Evolutionary conservation across 2,329 filamentous ascomycete genomes (phyloP).

Genomic region (Periglandula ipomoeae): DNA sequence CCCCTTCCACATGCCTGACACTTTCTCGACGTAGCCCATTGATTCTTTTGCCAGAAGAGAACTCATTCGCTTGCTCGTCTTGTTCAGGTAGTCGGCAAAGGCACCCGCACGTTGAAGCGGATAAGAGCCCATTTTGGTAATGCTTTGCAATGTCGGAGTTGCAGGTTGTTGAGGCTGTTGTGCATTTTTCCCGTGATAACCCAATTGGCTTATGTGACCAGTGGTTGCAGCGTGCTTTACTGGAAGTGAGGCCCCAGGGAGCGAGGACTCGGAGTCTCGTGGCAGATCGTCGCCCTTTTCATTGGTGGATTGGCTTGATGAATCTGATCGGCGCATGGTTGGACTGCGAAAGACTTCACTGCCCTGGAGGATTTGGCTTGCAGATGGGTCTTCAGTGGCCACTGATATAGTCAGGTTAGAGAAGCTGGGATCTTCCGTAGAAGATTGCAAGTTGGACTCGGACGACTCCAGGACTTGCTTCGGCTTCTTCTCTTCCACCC

Average conservation of each 20-base stretch:
- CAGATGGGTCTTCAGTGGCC: slow-evolving; percentile 66
- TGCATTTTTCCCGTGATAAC: slow-evolving; percentile 15
- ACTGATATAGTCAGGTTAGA: slow-evolving; percentile 62
- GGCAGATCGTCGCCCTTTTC: slow-evolving; percentile 12
- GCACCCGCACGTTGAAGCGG: slow-evolving; percentile 76
- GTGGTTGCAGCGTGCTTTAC: slow-evolving; percentile 28
- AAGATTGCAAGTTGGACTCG: slow-evolving; percentile 67
- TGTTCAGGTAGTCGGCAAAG: slow-evolving; percentile 72
- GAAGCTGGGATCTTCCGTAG: slow-evolving; percentile 61
- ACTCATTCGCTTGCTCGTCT: slow-evolving; percentile 71
- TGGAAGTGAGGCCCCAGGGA: slow-evolving; percentile 6
- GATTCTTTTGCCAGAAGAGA: slow-evolving; percentile 78
- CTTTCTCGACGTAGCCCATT: slow-evolving; percentile 93
- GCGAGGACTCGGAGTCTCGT: slow-evolving; percentile 4
- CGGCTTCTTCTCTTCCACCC: slow-evolving; percentile 32
- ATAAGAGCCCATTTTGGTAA: slow-evolving; percentile 57
- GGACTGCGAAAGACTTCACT: slow-evolving; percentile 85
- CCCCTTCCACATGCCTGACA: slow-evolving; percentile 94
- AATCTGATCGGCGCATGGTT: slow-evolving; percentile 48
- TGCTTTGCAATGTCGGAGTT: slow-evolving; percentile 40
- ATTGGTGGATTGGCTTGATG: slow-evolving; percentile 23
- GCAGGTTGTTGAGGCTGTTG: slow-evolving; percentile 13
- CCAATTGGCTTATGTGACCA: slow-evolving; percentile 24
- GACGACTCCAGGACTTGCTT: slow-evolving; percentile 53
- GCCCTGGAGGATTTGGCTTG: slow-evolving; percentile 79